Evolutionary conservation across 208 protist genomes (phyloP).

Genomic region (Crithidia sp.): DNA sequence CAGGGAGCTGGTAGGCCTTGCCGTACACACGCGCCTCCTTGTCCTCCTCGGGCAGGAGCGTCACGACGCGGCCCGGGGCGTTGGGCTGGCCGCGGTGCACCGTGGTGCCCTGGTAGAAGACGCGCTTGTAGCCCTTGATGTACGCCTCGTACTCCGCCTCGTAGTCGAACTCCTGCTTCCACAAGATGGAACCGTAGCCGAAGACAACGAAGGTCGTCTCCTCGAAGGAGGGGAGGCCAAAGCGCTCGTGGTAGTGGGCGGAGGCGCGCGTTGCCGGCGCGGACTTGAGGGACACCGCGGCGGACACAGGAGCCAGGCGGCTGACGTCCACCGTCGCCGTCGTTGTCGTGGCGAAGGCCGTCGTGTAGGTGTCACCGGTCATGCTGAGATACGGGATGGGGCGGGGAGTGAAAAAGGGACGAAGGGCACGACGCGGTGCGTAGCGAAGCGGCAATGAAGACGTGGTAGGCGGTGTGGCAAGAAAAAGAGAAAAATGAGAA

Average conservation of each 20-base stretch:
- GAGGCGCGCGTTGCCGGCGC: too few relatives aligned
- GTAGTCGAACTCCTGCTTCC: slow-evolving; percentile 90
- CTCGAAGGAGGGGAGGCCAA: slow-evolving; percentile 58
- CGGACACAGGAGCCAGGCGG: not conserved
- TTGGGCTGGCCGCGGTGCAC: slow-evolving; percentile 77
- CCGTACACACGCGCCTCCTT: slow-evolving; percentile 62
- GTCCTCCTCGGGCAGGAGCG: slow-evolving; percentile 43
- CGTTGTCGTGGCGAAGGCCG: not conserved
- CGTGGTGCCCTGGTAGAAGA: slow-evolving; percentile 82
- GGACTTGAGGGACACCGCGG: slow-evolving; percentile 2
- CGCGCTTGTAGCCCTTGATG: slow-evolving; percentile 68
- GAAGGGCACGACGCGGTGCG: slow-evolving; percentile 16
- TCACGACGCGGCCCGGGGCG: slow-evolving; percentile 78
- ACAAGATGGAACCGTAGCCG: slow-evolving; percentile 86
- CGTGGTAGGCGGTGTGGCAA: slow-evolving; percentile 12
- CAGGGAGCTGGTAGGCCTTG: slow-evolving; percentile 78
- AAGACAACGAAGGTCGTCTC: slow-evolving; percentile 73
- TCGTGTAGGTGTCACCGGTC: slow-evolving; percentile 14
- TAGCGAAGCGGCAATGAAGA: slow-evolving; percentile 13
- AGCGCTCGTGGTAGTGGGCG: slow-evolving; percentile 32
- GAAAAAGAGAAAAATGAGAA: not conserved
- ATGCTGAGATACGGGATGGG: slow-evolving; percentile 6
- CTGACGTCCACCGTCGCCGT: too few relatives aligned
- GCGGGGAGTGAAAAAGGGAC: slow-evolving; percentile 1
- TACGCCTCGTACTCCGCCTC: slow-evolving; percentile 58